Conservation (phyloP, 2,329 filamentous ascomycete species). For the Aspergillus amoenus region DNA sequence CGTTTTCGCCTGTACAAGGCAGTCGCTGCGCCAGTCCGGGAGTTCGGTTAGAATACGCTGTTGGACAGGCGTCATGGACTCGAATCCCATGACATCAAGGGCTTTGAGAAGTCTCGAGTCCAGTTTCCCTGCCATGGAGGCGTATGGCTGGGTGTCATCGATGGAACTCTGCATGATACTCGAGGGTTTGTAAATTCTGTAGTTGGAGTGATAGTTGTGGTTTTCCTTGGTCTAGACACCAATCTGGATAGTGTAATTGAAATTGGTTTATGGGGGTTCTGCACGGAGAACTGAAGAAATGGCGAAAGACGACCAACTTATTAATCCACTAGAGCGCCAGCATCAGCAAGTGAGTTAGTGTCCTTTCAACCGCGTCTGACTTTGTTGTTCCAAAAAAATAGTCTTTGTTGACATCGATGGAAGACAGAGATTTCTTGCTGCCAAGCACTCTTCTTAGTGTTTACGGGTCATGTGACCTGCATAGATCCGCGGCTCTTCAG, state of each 20-base stretch:
- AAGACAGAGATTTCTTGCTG: background rate
- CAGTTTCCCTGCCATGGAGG: constrained; percentile 35
- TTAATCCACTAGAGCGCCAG: background rate
- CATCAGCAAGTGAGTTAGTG: background rate
- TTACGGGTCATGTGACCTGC: background rate
- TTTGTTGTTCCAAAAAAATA: background rate
- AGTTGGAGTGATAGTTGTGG: background rate
- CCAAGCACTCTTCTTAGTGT: background rate
- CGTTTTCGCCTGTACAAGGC: constrained; percentile 55
- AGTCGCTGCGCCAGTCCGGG: constrained; percentile 50
- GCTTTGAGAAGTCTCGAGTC: constrained; percentile 34
- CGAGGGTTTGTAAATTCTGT: background rate
- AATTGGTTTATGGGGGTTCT: background rate
- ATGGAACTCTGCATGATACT: background rate
- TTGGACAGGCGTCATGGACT: constrained; percentile 55
- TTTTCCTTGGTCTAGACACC: background rate
- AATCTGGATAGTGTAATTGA: background rate
- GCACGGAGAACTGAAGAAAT: background rate
- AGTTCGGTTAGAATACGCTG: constrained; percentile 54
- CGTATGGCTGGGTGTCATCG: constrained; percentile 28
- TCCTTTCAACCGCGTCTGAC: background rate
- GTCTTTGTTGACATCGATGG: background rate
- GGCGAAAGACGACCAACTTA: background rate
- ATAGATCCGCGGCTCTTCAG: background rate
- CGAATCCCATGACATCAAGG: constrained; percentile 33